Evolutionary conservation across 2,329 filamentous ascomycete genomes (phyloP), one percentile per base, ranked within the genome.

Genomic region (Calonectria crousiana): DNA sequence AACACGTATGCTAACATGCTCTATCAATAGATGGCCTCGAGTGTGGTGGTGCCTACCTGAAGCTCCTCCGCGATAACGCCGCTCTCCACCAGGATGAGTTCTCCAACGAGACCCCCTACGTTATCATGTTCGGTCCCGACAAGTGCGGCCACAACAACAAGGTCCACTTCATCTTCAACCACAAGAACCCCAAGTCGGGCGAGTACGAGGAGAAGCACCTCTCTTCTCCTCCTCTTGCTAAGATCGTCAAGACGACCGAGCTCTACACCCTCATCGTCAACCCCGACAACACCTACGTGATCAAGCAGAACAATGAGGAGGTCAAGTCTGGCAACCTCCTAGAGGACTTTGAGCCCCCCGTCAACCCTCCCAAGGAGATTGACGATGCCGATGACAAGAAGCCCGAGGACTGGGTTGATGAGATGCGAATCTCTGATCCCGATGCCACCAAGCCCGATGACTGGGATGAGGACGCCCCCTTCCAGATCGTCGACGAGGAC

Each of bases 191-290:
- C 85, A 98, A 98, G 94, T 98, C 95, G 60, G 96, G 96, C 89
- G 95, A 98, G 88, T 99, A 99, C 84, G 96, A 99, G 92, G 97
- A 99, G 94, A 99, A 99, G 93, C 97, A 99, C 88, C 91, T 99
- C 78, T 92, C 91, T 84, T 91, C 91, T 82, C 93, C 96, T 78
- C 96, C 97, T 75, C 90, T 93, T 74, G 96, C 96, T 84, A 94
- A 93, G 85, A 97, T 98, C 83, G 90, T 93, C 89, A 98, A 98
- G 93, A 93, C 95, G 77, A 94, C 95, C 77, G 94, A 96, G 86
- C 93, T 99, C 77, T 99, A 99, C 91, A 98, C 97, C 75, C 91
- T 99, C 81, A 95, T 98, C 81, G 95, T 99, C 84, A 94, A 96
- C 87, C 95, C 96, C 82, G 96, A 99, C 90, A 97, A 98, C 91